phyloP scores from a whole-genome alignment of 1,284 basidiomycete genomes.

The Peniophora sp. region DNA sequence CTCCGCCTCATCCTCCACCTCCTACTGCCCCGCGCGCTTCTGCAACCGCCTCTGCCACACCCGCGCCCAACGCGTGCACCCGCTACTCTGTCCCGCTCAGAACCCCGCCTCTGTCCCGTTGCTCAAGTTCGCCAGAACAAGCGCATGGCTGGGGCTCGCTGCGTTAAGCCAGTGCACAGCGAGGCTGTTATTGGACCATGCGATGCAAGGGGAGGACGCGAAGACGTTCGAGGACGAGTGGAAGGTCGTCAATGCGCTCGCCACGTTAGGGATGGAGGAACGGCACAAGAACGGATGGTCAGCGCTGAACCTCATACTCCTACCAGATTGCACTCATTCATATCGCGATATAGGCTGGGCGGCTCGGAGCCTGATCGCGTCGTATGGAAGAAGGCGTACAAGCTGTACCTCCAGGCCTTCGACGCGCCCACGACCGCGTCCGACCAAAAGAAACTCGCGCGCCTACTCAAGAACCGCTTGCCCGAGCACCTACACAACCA shows the following conservation, averaged over 20 bases:
- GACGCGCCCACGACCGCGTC: constrained; percentile 36
- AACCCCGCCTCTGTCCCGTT: constrained; percentile 64
- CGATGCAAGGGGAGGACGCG: constrained; percentile 36
- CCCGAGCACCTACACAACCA: constrained; percentile 42
- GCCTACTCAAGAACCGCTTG: constrained; percentile 48
- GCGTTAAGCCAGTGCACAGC: constrained; percentile 62
- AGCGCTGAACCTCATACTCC: constrained; percentile 10
- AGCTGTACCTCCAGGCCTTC: constrained; percentile 52
- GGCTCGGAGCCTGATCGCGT: constrained; percentile 46
- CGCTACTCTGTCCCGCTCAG: constrained; percentile 65
- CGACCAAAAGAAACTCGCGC: constrained; percentile 51
- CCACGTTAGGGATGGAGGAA: constrained; percentile 61
- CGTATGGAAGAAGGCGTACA: constrained; percentile 56
- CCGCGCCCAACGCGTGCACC: constrained; percentile 55
- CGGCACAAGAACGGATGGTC: constrained; percentile 48
- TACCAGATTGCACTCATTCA: background rate
- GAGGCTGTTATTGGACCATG: constrained; percentile 43
- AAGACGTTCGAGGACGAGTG: constrained; percentile 37
- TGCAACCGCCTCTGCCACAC: constrained; percentile 72
- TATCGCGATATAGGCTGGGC: constrained; percentile 16
- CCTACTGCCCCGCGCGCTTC: constrained; percentile 58
- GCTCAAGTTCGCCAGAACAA: constrained; percentile 47
- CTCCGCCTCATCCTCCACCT: constrained; percentile 29
- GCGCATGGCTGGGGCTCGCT: constrained; percentile 70
- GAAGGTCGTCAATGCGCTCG: constrained; percentile 42